Base-by-base conservation (phyloP, 2,329 filamentous ascomycete genomes). In the Trichoderma sp. region DNA sequence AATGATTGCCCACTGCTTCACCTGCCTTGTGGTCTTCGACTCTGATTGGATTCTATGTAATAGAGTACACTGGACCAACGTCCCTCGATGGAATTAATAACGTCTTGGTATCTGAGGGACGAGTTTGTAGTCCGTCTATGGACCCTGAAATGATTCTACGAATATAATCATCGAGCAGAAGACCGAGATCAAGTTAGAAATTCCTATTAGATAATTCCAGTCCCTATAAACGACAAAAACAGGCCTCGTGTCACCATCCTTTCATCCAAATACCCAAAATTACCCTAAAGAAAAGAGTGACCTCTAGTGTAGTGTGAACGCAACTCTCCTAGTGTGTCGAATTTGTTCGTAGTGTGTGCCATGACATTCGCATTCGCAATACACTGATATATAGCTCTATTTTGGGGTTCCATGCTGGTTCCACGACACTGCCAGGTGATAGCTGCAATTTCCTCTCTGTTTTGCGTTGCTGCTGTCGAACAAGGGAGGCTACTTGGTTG, bases 261-360 rank as follows among this genome's bases (percentile, higher is more conserved):
- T 1, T 4, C 43, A 6, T 50, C n/a, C n/a, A 20, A 20, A 50
- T n/a, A 0, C n/a, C 43, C 1, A 12, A 1, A 5, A 3, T 3
- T 2, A 1, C 2, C 43, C 2, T 12, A 20, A 50, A 4, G 6
- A n/a, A 0, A 12, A 50, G n/a, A 20, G n/a, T 20, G 9, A 4
- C 43, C n/a, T 50, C 20, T 50, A 1, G 0, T 50, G n/a, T 20
- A 12, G 8, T 12, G n/a, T 53, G n/a, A 13, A 23, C 20, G 5
- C 20, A 23, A 1, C n/a, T 20, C 20, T 13, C 11, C 47, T 5
- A 0, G 39, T 3, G 1, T 23, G 20, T 53, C 3, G 2, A 23
- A 23, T 1, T 5, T 20, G n/a, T 53, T 50, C 9, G 15, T 43
- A 8, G 3, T 43, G 39, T n/a, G 17, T n/a, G 7, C 39, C 15